Conservation (phyloP, 2,329 filamentous ascomycete species). For the Neoarthrinium moseri region DNA sequence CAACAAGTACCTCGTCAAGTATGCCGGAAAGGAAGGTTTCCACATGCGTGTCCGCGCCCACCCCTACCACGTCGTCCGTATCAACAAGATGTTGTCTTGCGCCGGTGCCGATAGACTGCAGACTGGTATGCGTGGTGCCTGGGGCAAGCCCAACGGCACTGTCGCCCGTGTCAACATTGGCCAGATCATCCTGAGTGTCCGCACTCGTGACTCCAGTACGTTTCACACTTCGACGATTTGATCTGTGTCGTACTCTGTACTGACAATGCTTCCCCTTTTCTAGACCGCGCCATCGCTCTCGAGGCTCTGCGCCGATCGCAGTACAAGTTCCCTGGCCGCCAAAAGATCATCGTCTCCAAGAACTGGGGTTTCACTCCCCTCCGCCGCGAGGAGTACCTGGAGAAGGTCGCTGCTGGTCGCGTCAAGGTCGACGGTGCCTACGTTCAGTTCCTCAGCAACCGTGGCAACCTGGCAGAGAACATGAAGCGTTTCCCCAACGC, state of each 20-base stretch:
- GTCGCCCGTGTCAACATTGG: slow-evolving; percentile 99
- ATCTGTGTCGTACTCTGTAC: not conserved
- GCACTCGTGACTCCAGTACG: slow-evolving; percentile 90
- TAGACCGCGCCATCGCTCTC: slow-evolving; percentile 87
- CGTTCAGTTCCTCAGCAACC: slow-evolving; percentile 97
- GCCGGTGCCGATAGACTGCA: slow-evolving; percentile 99
- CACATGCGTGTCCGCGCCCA: slow-evolving; percentile 82
- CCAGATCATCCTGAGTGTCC: slow-evolving; percentile 96
- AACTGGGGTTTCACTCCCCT: slow-evolving; percentile 99
- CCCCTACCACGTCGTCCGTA: slow-evolving; percentile 99
- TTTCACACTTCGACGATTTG: slow-evolving; percentile 21
- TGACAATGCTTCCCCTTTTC: slow-evolving; percentile 21
- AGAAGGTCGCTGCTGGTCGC: slow-evolving; percentile 89
- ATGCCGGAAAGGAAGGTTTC: slow-evolving; percentile 71
- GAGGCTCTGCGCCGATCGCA: slow-evolving; percentile 98
- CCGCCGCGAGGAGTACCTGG: slow-evolving; percentile 94
- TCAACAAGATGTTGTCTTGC: slow-evolving; percentile 99
- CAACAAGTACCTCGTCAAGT: slow-evolving; percentile 93
- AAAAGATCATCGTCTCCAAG: slow-evolving; percentile 99
- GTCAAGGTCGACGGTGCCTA: slow-evolving; percentile 98
- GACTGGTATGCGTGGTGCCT: slow-evolving; percentile 99
- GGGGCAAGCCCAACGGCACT: slow-evolving; percentile 98
- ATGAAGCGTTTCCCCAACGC: slow-evolving; percentile 93
- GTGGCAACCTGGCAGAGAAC: slow-evolving; percentile 83
- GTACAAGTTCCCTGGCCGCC: slow-evolving; percentile 99